These are phyloP conservation scores for Aspergillus vadensis DNA, from an alignment of 2,329 filamentous ascomycete genomes.

Conservation along the genomic window DNA sequence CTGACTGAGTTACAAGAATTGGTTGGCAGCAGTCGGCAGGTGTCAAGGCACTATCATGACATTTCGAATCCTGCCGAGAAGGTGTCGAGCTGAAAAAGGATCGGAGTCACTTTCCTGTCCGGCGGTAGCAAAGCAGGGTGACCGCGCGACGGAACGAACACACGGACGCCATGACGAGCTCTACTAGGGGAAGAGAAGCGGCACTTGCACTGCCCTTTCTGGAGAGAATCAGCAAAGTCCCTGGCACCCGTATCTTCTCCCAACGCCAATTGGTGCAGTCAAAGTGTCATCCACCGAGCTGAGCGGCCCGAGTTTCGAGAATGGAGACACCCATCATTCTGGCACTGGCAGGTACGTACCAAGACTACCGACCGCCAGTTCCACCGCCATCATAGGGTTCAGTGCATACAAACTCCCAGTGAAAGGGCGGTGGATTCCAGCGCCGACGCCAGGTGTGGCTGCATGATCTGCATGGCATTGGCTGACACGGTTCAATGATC, in stretches of 20 bases:
- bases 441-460: slow-evolving; percentile 4
- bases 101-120: neutral
- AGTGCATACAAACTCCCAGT: slow-evolving; percentile 5
- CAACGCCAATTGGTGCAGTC: neutral
- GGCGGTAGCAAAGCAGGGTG: neutral
- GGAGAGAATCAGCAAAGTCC: neutral
- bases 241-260: neutral
- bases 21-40: neutral
- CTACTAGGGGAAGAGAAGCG: neutral
- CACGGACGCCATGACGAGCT: neutral
- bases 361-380: slow-evolving; percentile 13
- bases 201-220: neutral
- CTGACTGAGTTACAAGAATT: neutral
- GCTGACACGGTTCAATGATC: neutral
- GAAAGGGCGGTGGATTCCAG: slow-evolving; percentile 13
- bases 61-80: neutral
- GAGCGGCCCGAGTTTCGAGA: neutral
- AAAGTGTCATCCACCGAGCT: slow-evolving; percentile 1
- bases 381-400: slow-evolving; percentile 8
- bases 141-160: neutral
- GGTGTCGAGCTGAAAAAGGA: neutral
- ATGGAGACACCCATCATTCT: neutral
- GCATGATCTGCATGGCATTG: slow-evolving; percentile 10
- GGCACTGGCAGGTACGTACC: neutral
- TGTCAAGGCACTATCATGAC: neutral